phyloP scores from a whole-genome alignment of 2,329 filamentous ascomycete genomes.

The Fusarium proliferatum region DNA sequence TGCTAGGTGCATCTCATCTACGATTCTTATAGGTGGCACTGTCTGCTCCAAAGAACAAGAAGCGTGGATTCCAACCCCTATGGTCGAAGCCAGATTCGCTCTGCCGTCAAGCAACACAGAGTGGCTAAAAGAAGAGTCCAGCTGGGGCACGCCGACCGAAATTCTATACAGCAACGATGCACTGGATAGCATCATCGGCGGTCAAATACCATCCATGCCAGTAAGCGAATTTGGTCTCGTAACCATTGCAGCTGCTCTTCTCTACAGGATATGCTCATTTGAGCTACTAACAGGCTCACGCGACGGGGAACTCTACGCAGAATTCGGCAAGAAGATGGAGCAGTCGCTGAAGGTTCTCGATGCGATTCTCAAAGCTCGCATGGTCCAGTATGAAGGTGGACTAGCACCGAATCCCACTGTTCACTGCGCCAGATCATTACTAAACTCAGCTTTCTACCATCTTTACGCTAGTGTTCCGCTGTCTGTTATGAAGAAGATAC shows the following conservation, averaged over 20 bases:
- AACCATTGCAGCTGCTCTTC: background rate
- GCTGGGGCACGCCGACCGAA: background rate
- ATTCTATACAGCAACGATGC: background rate
- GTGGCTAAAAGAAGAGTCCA: slow-evolving; percentile 1
- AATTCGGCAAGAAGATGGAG: background rate
- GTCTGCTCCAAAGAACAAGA: slow-evolving; percentile 2
- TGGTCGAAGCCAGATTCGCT: background rate
- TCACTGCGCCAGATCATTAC: background rate
- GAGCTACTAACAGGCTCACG: background rate
- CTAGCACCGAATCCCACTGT: background rate
- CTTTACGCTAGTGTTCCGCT: background rate
- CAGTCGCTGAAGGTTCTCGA: background rate
- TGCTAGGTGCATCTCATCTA: background rate
- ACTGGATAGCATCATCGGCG: background rate
- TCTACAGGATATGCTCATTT: background rate
- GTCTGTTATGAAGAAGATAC: background rate
- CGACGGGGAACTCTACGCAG: background rate
- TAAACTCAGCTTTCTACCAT: background rate
- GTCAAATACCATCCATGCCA: background rate
- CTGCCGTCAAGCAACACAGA: background rate
- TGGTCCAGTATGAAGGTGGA: background rate
- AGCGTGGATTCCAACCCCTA: background rate
- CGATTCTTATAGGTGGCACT: slow-evolving; percentile 1
- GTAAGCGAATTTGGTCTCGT: background rate
- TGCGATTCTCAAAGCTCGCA: background rate